phyloP scores from a whole-genome alignment of 805 yeast species.

The Candida nonsorbophila region DNA sequence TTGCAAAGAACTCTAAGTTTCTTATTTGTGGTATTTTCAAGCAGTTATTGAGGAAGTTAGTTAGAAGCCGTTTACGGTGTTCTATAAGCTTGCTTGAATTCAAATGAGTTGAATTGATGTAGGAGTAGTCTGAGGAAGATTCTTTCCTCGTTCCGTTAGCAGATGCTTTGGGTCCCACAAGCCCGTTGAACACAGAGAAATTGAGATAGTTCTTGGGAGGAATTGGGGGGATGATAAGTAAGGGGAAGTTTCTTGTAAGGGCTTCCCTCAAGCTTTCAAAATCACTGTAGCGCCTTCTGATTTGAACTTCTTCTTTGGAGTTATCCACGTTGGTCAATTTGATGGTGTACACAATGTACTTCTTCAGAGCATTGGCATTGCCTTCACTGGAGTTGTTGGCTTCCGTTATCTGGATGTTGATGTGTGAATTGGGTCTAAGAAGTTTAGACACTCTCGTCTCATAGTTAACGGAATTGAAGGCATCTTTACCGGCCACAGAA shows the following conservation, averaged over 20 bases:
- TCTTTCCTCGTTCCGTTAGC: conserved; percentile 1
- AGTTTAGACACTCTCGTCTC: conserved; percentile 33
- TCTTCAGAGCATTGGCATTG: conserved; percentile 49
- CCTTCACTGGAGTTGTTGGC: conserved; percentile 88
- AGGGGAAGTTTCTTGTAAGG: conserved; percentile 69
- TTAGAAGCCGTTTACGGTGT: conserved; percentile 65
- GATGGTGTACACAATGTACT: conserved; percentile 79
- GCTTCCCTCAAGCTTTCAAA: conserved; percentile 78
- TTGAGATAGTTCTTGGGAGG: conserved; percentile 52
- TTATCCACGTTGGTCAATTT: conserved; percentile 42
- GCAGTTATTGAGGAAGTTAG: conserved; percentile 77
- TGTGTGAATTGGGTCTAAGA: conserved; percentile 22
- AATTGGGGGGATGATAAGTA: conserved; percentile 85
- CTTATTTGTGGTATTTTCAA: conserved; percentile 49
- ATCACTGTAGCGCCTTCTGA: conserved; percentile 81
- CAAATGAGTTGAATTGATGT: conserved; percentile 37
- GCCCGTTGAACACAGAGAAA: conserved; percentile 27
- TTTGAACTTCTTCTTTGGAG: conserved; percentile 46
- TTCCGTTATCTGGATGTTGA: conserved; percentile 51
- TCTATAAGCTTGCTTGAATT: conserved; percentile 33
- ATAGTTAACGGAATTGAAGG: conserved; percentile 22
- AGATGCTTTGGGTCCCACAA: conserved; percentile 18
- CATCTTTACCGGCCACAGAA: conserved; percentile 20
- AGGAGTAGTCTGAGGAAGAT: conserved; percentile 16
- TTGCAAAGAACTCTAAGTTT: conserved; percentile 57